A percentile compares a stretch with the other conserved stretches of the same genome.
These are phyloP conservation scores for Carex arenaria DNA, from an alignment of 202 grass and related monocot species.

Conservation along the genomic window DNA sequence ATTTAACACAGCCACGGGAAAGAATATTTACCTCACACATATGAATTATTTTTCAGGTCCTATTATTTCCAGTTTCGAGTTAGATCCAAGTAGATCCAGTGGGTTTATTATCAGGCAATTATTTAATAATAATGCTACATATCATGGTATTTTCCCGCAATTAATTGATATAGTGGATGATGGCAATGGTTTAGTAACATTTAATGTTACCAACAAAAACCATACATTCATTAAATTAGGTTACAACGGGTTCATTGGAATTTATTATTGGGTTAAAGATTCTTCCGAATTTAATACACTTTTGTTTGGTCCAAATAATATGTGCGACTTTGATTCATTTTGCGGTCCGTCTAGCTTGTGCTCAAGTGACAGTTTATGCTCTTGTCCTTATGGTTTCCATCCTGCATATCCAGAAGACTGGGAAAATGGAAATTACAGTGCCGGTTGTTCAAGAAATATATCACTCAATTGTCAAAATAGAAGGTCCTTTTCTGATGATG, in stretches of 20 bases:
- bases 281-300: not conserved
- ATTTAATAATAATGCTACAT: accelerated
- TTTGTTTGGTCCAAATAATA: not conserved
- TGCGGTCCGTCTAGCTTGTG: constrained; percentile 26
- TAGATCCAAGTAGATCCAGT: constrained; percentile 22
- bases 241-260: too few species aligned
- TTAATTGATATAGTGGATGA: constrained; percentile 24
- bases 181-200: not conserved
- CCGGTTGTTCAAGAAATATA: constrained; percentile 5
- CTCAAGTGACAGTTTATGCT: too few species aligned
- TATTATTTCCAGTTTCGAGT: not conserved
- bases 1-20: not conserved
- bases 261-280: not conserved
- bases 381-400: constrained; percentile 20
- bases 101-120: not conserved
- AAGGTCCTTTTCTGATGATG: not conserved
- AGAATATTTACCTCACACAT: not conserved
- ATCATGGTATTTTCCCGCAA: constrained; percentile 15
- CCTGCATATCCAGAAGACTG: not conserved
- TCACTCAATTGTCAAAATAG: not conserved
- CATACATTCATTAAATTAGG: too few species aligned
- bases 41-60: not conserved
- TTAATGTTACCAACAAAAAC: not conserved
- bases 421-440: not conserved
- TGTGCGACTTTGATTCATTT: not conserved